Evolutionary conservation across 331 rosid species (phyloP).

Genomic region (Spiraea crenata): DNA sequence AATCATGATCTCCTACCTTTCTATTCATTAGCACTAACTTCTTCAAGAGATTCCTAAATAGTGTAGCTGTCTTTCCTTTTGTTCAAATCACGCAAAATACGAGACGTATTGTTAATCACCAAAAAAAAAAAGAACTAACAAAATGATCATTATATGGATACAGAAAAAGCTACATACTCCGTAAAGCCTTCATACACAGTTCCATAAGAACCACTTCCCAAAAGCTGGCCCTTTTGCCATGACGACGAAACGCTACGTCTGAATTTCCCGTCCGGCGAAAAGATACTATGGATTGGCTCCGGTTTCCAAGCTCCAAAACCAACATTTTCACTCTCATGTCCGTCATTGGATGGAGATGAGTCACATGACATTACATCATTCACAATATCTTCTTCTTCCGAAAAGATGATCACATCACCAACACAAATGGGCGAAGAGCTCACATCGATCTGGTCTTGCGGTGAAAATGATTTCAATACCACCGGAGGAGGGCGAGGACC

Average conservation of each 20-base stretch:
- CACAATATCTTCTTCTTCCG: constrained; percentile 29
- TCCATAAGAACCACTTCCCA: constrained; percentile 69
- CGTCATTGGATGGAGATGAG: constrained; percentile 34
- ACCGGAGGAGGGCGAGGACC: constrained; percentile 52
- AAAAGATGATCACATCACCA: constrained; percentile 15
- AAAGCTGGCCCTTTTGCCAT: constrained; percentile 62
- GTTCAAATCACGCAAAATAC: too few species aligned
- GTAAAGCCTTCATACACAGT: constrained; percentile 68
- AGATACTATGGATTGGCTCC: constrained; percentile 20
- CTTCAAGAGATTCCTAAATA: neutral
- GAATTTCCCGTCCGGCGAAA: constrained; percentile 36
- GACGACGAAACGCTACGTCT: constrained; percentile 40
- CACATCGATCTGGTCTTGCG: constrained; percentile 8
- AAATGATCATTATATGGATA: neutral
- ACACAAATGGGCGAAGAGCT: neutral
- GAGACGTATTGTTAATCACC: too few species aligned
- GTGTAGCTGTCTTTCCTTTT: neutral
- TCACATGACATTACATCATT: constrained; percentile 7
- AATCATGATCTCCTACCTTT: neutral
- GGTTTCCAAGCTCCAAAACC: neutral
- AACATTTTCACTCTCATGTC: constrained; percentile 25
- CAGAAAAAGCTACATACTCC: constrained; percentile 37
- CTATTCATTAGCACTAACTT: neutral
- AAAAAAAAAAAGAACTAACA: neutral
- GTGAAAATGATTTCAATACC: constrained; percentile 31